Evolutionary conservation across 2,329 filamentous ascomycete genomes (phyloP).

Genomic region (Apiospora pterosperma): DNA sequence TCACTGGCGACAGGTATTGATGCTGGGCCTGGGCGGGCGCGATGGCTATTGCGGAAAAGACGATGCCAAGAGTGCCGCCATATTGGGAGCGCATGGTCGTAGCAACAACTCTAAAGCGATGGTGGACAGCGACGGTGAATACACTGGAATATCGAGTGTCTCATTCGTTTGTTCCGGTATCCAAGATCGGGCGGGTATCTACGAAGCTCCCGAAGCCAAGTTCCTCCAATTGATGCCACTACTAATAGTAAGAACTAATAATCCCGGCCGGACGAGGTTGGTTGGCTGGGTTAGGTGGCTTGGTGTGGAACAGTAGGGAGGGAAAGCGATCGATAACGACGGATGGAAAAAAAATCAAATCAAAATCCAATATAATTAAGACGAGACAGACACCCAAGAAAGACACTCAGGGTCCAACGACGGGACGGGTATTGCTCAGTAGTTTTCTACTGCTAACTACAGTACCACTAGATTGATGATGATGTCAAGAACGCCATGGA

Average conservation of each 20-base stretch:
- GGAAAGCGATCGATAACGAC: not conserved
- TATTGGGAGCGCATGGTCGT: not conserved
- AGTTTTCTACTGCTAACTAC: too few relatives aligned
- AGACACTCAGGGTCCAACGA: not conserved
- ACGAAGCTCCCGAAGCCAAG: not conserved
- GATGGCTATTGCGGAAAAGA: not conserved
- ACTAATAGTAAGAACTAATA: too few relatives aligned
- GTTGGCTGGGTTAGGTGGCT: too few relatives aligned
- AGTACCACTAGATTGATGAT: conserved; percentile 2
- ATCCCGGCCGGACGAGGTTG: not conserved
- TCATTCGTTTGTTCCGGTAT: not conserved
- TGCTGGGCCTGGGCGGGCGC: conserved; percentile 1
- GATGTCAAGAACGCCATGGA: not conserved
- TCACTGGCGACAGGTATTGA: conserved; percentile 11
- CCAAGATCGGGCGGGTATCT: not conserved
- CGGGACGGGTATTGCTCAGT: not conserved
- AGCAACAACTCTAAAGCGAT: not conserved
- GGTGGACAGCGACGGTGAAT: not conserved
- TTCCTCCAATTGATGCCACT: not conserved
- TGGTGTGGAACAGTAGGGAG: not conserved
- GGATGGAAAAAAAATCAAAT: not conserved
- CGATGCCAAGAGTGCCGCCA: not conserved
- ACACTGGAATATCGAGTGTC: not conserved
- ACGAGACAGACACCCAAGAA: not conserved
- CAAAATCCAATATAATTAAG: not conserved